These are phyloP conservation scores for Aspergillus homomorphus DNA, from an alignment of 495 filamentous ascomycete genomes.

Conservation along the genomic window DNA sequence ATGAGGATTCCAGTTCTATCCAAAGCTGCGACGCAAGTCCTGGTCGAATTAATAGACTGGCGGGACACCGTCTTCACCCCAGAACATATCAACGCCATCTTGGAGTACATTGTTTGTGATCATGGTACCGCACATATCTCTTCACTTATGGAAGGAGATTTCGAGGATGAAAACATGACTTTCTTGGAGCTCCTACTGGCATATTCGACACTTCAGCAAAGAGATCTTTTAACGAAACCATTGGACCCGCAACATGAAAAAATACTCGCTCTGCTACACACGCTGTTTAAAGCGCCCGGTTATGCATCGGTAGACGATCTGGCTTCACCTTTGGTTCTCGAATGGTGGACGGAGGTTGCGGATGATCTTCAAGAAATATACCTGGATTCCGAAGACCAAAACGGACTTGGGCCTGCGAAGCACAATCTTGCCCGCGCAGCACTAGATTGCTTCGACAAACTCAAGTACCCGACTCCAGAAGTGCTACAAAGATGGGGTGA, in stretches of 20 bases:
- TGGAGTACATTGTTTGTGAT: conserved; percentile 37
- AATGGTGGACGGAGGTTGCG: conserved; percentile 72
- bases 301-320: conserved; percentile 73
- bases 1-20: conserved; percentile 29
- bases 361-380: conserved; percentile 35
- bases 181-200: conserved; percentile 69
- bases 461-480: conserved; percentile 32
- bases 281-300: conserved; percentile 67
- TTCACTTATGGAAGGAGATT: conserved; percentile 56
- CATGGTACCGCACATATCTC: conserved; percentile 35
- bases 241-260: conserved; percentile 32
- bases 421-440: conserved; percentile 37
- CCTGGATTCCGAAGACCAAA: conserved; percentile 26
- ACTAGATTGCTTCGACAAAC: conserved; percentile 38
- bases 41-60: conserved; percentile 32
- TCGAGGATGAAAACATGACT: conserved; percentile 60
- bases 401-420: conserved; percentile 28
- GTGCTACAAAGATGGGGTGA: conserved; percentile 60
- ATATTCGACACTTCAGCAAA: conserved; percentile 46
- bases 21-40: conserved; percentile 29
- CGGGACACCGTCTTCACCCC: conserved; percentile 22
- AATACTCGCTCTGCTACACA: conserved; percentile 51
- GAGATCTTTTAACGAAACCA: conserved; percentile 30
- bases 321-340: conserved; percentile 70
- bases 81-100: conserved; percentile 20